Evolutionary conservation across 257 asterid species (phyloP).

Genomic region (Scutellaria minor): DNA sequence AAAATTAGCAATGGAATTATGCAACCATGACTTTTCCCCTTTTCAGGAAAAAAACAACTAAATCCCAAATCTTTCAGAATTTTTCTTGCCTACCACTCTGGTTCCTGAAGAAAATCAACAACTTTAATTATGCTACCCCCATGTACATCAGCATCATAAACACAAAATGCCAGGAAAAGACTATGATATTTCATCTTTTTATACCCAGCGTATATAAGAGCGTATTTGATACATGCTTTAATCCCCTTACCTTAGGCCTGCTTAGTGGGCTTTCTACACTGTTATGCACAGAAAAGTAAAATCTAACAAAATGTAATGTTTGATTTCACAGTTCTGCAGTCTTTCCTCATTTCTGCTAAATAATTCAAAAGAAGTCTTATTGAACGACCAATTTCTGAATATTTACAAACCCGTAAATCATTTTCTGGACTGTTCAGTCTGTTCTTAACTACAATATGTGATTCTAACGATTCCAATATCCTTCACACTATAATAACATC

Average conservation of each 20-base stretch:
- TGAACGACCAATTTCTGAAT: no score
- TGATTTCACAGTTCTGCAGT: background rate
- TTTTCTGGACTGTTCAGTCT: background rate
- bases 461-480: background rate
- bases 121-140: background rate
- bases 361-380: no score
- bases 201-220: background rate
- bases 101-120: background rate
- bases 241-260: slow-evolving; percentile 1
- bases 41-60: no score
- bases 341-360: no score
- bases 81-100: no score
- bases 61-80: no score
- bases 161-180: background rate
- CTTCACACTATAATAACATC: slow-evolving; percentile 9
- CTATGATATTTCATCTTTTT: background rate
- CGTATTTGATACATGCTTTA: background rate
- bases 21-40: no score
- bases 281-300: background rate
- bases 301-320: slow-evolving; percentile 8
- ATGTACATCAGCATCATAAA: background rate
- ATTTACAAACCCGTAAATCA: background rate
- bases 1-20: slow-evolving; percentile 11
- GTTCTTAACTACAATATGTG: slow-evolving; percentile 10
- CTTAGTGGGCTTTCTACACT: background rate